Conservation (phyloP, 495 filamentous ascomycete species). For the Penicillium fimorum region DNA sequence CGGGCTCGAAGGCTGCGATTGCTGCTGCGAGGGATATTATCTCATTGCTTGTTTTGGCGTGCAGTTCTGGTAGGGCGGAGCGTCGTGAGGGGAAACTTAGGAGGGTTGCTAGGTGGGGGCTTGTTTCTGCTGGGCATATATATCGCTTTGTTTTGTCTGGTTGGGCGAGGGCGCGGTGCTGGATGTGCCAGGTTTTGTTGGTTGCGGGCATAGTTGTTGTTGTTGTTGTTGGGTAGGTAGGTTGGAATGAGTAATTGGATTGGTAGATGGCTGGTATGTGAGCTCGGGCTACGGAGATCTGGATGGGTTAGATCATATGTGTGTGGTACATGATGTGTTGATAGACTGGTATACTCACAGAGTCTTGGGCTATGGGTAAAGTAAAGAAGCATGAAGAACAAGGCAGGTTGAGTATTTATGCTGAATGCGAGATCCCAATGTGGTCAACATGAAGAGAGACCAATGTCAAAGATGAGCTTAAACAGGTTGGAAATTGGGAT, state of each 20-base stretch:
- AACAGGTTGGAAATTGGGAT: conserved; percentile 15
- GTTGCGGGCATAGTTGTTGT: conserved; percentile 14
- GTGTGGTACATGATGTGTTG: background rate
- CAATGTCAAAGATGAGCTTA: background rate
- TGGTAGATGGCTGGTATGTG: background rate
- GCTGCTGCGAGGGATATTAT: conserved; percentile 31
- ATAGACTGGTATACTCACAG: conserved; percentile 5
- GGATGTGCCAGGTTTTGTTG: conserved; percentile 16
- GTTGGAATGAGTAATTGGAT: background rate
- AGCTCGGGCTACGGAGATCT: background rate
- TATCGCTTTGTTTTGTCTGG: conserved; percentile 17
- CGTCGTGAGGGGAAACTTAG: conserved; percentile 34
- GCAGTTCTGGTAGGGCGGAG: conserved; percentile 27
- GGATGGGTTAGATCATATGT: conserved; percentile 6
- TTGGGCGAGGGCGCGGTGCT: conserved; percentile 3
- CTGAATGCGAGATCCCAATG: background rate
- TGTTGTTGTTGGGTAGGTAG: no score
- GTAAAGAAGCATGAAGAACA: background rate
- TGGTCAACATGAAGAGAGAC: conserved; percentile 1
- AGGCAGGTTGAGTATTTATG: background rate
- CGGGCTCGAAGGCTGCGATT: conserved; percentile 37
- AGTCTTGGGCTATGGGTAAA: background rate
- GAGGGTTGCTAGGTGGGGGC: conserved; percentile 32
- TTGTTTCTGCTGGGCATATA: conserved; percentile 28
- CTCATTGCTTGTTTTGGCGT: conserved; percentile 26